These are phyloP conservation scores for Planoprotostelium fungivorum DNA, from an alignment of 78 protist genomes.

Conservation along the genomic window DNA sequence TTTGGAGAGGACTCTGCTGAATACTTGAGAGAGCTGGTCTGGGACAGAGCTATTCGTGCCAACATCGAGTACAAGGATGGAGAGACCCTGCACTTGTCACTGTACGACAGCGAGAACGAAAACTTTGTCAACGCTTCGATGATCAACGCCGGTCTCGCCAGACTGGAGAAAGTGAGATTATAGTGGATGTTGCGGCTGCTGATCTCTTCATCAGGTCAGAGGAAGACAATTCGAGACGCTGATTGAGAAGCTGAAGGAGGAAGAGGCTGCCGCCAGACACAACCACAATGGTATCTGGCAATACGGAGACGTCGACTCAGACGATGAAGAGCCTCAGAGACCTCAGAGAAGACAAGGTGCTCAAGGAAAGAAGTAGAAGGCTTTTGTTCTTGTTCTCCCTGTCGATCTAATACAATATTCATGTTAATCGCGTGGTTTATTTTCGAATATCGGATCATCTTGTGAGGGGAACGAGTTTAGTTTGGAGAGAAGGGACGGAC, in stretches of 20 bases:
- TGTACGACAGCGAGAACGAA: slow-evolving; percentile 16
- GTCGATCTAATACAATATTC: no score
- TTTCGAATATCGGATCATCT: no score
- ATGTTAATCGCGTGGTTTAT: no score
- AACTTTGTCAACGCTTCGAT: slow-evolving; percentile 30
- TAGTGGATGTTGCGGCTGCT: background rate
- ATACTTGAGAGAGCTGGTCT: background rate
- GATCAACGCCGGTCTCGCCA: slow-evolving; percentile 42
- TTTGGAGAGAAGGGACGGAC: no score
- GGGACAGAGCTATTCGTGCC: background rate
- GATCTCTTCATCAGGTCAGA: background rate
- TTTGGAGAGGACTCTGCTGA: slow-evolving; percentile 1
- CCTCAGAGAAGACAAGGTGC: background rate
- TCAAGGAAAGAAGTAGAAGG: background rate
- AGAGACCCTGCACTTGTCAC: slow-evolving; percentile 3
- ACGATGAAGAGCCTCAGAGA: slow-evolving; percentile 41
- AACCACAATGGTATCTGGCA: slow-evolving; percentile 33
- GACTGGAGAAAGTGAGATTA: slow-evolving; percentile 8
- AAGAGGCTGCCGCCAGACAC: slow-evolving; percentile 20
- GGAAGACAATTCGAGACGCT: background rate
- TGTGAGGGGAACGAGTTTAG: no score
- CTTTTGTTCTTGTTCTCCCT: no score
- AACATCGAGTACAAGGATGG: slow-evolving; percentile 28
- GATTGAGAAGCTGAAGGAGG: slow-evolving; percentile 2
- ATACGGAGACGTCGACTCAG: slow-evolving; percentile 38